phyloP scores from a whole-genome alignment of 1,139 yeast genomes.

The Nakaseomyces glabratus region DNA sequence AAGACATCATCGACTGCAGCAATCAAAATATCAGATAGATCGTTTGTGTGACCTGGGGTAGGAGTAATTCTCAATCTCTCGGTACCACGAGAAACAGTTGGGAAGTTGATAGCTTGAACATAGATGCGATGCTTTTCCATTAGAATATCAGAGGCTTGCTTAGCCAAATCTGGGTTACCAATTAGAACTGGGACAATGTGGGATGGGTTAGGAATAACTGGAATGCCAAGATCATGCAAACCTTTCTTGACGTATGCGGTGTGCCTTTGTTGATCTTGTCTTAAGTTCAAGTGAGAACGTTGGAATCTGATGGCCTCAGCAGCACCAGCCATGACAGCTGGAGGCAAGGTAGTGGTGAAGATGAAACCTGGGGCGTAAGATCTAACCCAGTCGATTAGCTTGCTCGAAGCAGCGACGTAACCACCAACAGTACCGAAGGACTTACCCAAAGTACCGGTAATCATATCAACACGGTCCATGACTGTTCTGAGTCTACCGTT shows the following conservation, averaged over 20 bases:
- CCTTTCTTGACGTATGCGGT: slow-evolving; percentile 76
- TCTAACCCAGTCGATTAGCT: slow-evolving; percentile 87
- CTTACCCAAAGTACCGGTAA: slow-evolving; percentile 95
- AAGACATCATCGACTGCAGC: slow-evolving; percentile 76
- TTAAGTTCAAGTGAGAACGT: slow-evolving; percentile 64
- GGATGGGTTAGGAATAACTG: slow-evolving; percentile 95
- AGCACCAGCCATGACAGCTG: slow-evolving; percentile 96
- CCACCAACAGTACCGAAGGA: slow-evolving; percentile 98
- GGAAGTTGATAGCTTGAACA: slow-evolving; percentile 97
- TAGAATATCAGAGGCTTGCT: slow-evolving; percentile 80
- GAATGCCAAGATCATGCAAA: slow-evolving; percentile 66
- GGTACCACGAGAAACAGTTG: slow-evolving; percentile 92
- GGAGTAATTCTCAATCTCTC: slow-evolving; percentile 96
- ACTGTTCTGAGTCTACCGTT: slow-evolving; percentile 40
- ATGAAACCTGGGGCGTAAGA: slow-evolving; percentile 96
- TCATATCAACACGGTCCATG: slow-evolving; percentile 86
- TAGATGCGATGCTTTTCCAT: slow-evolving; percentile 78
- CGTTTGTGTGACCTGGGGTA: slow-evolving; percentile 87
- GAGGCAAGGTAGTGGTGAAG: slow-evolving; percentile 93
- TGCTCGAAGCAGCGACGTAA: slow-evolving; percentile 81
- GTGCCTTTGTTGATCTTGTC: slow-evolving; percentile 77
- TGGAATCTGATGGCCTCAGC: slow-evolving; percentile 79
- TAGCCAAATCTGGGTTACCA: slow-evolving; percentile 91
- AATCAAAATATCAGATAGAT: slow-evolving; percentile 66
- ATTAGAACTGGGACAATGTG: slow-evolving; percentile 93